Base-by-base conservation (phyloP, 495 filamentous ascomycete species). In the Penicillium waksmanii region DNA sequence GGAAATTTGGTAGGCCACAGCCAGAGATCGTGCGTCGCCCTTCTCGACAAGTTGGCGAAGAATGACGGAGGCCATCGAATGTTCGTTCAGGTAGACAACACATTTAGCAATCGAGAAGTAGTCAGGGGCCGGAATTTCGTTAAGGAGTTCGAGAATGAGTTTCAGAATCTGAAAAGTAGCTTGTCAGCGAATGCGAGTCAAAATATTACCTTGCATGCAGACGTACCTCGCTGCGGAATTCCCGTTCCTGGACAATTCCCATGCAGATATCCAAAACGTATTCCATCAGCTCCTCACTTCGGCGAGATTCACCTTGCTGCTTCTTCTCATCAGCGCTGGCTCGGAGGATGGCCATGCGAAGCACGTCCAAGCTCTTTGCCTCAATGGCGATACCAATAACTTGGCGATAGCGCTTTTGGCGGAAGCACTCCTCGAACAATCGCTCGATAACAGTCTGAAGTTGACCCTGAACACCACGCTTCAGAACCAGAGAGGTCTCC, bases 301-400 rank as follows among this genome's bases (percentile, higher is more conserved):
- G 79, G 51, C 87, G 85, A 46, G 70, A 76, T 59, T 82, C 73
- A 53, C 79, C 82, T 60, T 82, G 81, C 70, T 84, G 77, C 55
- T 83, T 83, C 77, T 89, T 93, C 75, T 88, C 89, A 65, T 93
- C 92, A 52, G 91, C 85, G 68, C 86, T 91, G 67, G 91, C 85
- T 13, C 86, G 80, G 61, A 93, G 85, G 62, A 99, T 97, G 40
- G 92, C 88, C 59, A 87, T 84, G 44, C 91, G 89, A 25, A 99
- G 87, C 23, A 97, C 89, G 53, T 96, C 90, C 35, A 98, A 82
- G 66, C 92, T 95, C 70, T 93, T 90, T 33, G 96, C 96, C 69
- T 99, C 96, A 38, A 99, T 89, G 12, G 96, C 95, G 59, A 99
- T 97, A 52, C 96, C 96, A 58, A 99, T 93, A n/a, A 98, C 96